Conservation (phyloP, 257 asterid species). For the Verbena officinalis region DNA sequence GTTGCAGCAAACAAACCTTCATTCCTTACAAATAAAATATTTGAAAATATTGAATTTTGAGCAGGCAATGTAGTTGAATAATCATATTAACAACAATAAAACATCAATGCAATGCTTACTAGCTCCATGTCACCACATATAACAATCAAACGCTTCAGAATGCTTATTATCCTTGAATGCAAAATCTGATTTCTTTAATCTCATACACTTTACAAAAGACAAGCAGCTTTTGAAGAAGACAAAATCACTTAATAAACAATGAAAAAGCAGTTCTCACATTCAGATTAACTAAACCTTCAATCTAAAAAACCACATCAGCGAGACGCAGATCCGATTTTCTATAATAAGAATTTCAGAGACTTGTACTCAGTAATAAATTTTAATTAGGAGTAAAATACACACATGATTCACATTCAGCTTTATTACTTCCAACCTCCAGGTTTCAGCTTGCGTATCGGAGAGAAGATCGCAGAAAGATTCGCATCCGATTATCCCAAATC, state of each 20-base stretch:
- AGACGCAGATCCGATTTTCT: constrained; percentile 36
- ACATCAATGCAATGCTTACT: background rate
- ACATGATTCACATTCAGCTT: constrained; percentile 6
- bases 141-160: background rate
- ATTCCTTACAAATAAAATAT: background rate
- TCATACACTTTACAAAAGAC: background rate
- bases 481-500: constrained; percentile 24
- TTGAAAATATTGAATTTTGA: background rate
- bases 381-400: background rate
- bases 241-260: background rate
- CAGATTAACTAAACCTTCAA: constrained; percentile 27
- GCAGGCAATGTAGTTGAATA: background rate
- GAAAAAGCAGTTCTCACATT: constrained; percentile 43
- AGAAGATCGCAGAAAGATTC: constrained; percentile 40
- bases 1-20: constrained; percentile 4
- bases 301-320: constrained; percentile 27
- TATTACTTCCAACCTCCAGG: constrained; percentile 18
- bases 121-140: background rate
- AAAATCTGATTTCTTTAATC: constrained; percentile 1
- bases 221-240: background rate
- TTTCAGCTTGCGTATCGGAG: constrained; percentile 28
- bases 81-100: background rate
- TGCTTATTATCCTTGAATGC: background rate
- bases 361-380: background rate
- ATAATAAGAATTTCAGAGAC: background rate